Percentiles rank a stretch among this genome's conserved stretches.
Conservation (phyloP, 768 basidiomycete genomes). For the Imleria badia region DNA sequence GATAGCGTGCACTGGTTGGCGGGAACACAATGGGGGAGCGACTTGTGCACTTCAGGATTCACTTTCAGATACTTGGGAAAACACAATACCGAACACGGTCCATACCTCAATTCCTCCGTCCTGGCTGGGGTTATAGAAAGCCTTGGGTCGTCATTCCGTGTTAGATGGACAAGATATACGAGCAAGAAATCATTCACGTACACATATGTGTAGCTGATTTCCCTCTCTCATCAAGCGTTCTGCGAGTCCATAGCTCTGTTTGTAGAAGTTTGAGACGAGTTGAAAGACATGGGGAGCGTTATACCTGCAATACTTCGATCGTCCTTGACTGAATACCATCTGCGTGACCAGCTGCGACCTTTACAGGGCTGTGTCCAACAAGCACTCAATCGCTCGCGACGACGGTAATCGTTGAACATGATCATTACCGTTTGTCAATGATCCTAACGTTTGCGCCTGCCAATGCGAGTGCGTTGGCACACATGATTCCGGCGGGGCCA, state of each 20-base stretch:
- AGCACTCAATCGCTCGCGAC: not conserved
- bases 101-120: constrained; percentile 60
- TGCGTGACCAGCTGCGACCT: constrained; percentile 47
- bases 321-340: constrained; percentile 56
- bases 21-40: constrained; percentile 61
- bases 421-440: constrained; percentile 44
- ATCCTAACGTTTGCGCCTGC: constrained; percentile 46
- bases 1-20: constrained; percentile 56
- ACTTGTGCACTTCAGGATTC: constrained; percentile 53
- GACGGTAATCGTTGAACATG: not conserved
- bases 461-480: constrained; percentile 50
- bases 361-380: constrained; percentile 33
- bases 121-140: constrained; percentile 66
- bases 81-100: not conserved
- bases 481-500: constrained; percentile 64
- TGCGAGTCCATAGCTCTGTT: constrained; percentile 26
- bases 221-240: constrained; percentile 60
- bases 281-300: not conserved
- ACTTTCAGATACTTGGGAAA: not conserved
- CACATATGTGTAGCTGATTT: constrained; percentile 65
- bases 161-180: not conserved
- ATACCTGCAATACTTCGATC: constrained; percentile 50
- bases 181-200: constrained; percentile 30
- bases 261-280: too few relatives aligned
- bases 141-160: constrained; percentile 37